Evolutionary conservation across 2,329 filamentous ascomycete species (phyloP), one percentile per base, ranked within the genome.

Genomic region (Apiospora malaysiana): DNA sequence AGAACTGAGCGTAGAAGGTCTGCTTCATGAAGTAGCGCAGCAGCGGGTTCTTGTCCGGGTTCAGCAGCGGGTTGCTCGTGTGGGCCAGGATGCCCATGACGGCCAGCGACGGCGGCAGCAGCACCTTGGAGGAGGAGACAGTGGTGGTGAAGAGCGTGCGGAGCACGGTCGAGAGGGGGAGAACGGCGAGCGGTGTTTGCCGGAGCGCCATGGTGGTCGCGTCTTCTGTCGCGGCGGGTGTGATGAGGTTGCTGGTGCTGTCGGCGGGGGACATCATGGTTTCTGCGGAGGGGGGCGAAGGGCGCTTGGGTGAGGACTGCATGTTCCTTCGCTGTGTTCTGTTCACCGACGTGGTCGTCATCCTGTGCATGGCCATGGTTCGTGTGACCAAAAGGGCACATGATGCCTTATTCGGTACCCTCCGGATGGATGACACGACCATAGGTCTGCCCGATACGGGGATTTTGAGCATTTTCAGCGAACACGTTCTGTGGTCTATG

Each of bases 1-100:
- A 98, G 81, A 97, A 98, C 77, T 98, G 95, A 32, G 91, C 90
- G 80, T 97, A 97, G 77, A 97, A 94, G 0, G 94, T 97, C 78
- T 91, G 89, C 79, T 94, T 94, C 68, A 97, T 85, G 56, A 94
- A 78, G 72, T 85, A 88, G 59, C 90, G 88, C 21, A 97, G 85
- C 1, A 95, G 66, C 0, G 89, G 89, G 78, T 97, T 97, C 69
- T 83, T 85, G 78, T 97, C 94, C 5, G 94, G 91, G 79, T 92
- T 91, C 71, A 96, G 85, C 0, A 94, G 70, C 1, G 88, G 83
- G 71, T 84, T 91, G 68, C 88, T 88, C 37, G 92, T 91, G 79
- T 94, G 87, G 14, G 94, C 92, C 75, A 97, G 87, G 27, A 87
- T 79, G 8, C 86, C 88, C 82, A 97, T 92, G 71, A 92, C 80